Base-by-base conservation (phyloP, 2,329 filamentous ascomycete genomes). In the Oidium heveae region DNA sequence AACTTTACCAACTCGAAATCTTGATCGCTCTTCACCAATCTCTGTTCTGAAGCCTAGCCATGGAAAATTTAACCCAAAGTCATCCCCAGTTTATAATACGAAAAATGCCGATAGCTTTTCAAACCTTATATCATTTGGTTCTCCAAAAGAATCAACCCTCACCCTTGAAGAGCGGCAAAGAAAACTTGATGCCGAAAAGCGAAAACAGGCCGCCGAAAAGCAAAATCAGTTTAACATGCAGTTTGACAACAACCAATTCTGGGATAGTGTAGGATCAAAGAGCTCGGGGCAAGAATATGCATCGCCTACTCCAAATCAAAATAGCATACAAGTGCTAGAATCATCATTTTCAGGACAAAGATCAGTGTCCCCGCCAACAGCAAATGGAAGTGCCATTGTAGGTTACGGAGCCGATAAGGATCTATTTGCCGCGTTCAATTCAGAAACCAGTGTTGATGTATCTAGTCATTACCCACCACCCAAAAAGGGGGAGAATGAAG, bases 91-190 rank as follows among this genome's bases (percentile, higher is more conserved):
- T 58, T 62, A 68, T 59, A 56, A 67, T 58, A 56, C 67, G 66
- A 66, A 79, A 70, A 68, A 72, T 13, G 59, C 69, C 56, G 85
- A 91, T 64, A 86, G 82, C 70, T 91, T 91, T 68, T 84, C 84
- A 63, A 83, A 80, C 62, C 71, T 91, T 53, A 72, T 87, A 57
- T 79, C 74, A 60, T 79, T 82, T 62, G 75, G 75, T 51, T 67
- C 74, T 33, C 68, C 69, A 46, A 66, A 66, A 54, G 76, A 74
- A 33, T 82, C 79, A 66, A 91, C 83, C 59, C 71, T 95, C 16
- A 82, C 78, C 57, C 68, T 94, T 59, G 77, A 84, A 59, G 85
- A 94, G 66, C 81, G 86, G 62, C 84, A 86, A 66, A 75, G 78
- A 58, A 77, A 76, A 57, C 67, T 82, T 39, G 74, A 79, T 59